A percentile compares a stretch with the other conserved stretches of the same genome.
Evolutionary conservation across 495 filamentous ascomycete species (phyloP).

Genomic region (Chaetomium tenue): DNA sequence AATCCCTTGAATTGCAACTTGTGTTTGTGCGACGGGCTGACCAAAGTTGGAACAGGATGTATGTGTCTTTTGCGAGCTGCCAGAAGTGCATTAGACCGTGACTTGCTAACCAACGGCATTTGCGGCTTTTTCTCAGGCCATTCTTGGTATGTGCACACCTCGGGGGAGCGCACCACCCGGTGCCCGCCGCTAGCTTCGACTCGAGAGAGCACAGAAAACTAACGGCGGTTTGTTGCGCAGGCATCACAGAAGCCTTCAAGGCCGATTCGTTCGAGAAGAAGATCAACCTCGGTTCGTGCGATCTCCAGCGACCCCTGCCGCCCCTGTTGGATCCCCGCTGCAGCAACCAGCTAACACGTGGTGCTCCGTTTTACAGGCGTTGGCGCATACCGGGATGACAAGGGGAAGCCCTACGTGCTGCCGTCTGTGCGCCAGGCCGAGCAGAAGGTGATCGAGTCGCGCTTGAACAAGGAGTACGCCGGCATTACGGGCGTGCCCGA

Average conservation of each 20-base stretch:
- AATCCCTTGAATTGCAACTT: constrained; percentile 22
- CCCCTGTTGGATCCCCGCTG: neutral
- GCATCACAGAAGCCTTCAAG: constrained; percentile 99
- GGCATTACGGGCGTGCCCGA: constrained; percentile 92
- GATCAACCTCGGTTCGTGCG: constrained; percentile 79
- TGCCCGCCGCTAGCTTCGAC: constrained; percentile 7
- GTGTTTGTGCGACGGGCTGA: constrained; percentile 27
- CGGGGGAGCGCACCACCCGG: neutral
- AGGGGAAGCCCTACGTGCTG: constrained; percentile 95
- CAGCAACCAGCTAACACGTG: constrained; percentile 32
- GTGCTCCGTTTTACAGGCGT: constrained; percentile 52
- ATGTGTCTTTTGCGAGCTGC: constrained; percentile 42
- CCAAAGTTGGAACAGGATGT: constrained; percentile 52
- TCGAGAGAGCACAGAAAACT: constrained; percentile 4
- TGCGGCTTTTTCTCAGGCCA: constrained; percentile 55
- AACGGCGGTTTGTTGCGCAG: constrained; percentile 39
- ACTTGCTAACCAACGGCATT: constrained; percentile 28
- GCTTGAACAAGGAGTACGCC: constrained; percentile 94
- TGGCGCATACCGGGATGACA: constrained; percentile 85
- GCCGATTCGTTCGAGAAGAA: constrained; percentile 86
- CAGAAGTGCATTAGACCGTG: neutral
- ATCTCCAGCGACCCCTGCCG: neutral
- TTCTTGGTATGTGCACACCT: constrained; percentile 59
- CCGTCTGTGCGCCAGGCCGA: constrained; percentile 89
- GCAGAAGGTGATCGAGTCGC: constrained; percentile 72